These are phyloP conservation scores for Suillus spraguei DNA, from an alignment of 768 basidiomycete species.

Conservation along the genomic window DNA sequence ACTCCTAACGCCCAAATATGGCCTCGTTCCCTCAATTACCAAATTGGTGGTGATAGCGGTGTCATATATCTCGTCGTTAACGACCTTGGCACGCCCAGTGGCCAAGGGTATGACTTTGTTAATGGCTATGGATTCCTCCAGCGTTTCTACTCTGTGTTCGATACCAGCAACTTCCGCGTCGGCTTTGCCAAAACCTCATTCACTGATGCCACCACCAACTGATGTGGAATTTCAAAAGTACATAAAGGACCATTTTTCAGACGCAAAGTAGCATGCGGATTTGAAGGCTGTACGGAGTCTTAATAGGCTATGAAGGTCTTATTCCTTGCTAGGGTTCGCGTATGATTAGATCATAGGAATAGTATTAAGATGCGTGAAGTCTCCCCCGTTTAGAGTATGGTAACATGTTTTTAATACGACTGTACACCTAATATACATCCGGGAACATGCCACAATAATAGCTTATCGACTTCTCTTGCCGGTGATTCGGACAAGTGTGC, in stretches of 20 bases:
- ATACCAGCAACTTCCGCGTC: slow-evolving; percentile 53
- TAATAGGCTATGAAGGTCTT: not conserved
- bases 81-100: slow-evolving; percentile 41
- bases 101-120: slow-evolving; percentile 56
- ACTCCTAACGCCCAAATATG: slow-evolving; percentile 47
- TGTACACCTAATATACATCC: too few relatives aligned
- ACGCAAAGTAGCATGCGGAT: not conserved
- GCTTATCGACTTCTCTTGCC: too few relatives aligned
- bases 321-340: not conserved
- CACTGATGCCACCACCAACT: slow-evolving; percentile 36
- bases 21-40: slow-evolving; percentile 45
- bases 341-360: not conserved
- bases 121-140: slow-evolving; percentile 56
- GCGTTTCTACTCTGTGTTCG: slow-evolving; percentile 69
- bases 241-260: not conserved
- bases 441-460: too few relatives aligned
- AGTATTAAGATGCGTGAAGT: not conserved
- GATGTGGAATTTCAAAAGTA: not conserved
- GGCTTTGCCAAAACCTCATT: slow-evolving; percentile 31
- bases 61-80: slow-evolving; percentile 42
- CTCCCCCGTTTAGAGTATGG: not conserved
- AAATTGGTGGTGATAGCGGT: slow-evolving; percentile 40
- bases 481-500: too few relatives aligned
- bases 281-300: not conserved
- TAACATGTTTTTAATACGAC: too few relatives aligned